Percentiles rank a stretch among this genome's conserved stretches.
Evolutionary conservation across 169 alveolate genomes (phyloP).

Genomic region (Plasmodium coatneyi): DNA sequence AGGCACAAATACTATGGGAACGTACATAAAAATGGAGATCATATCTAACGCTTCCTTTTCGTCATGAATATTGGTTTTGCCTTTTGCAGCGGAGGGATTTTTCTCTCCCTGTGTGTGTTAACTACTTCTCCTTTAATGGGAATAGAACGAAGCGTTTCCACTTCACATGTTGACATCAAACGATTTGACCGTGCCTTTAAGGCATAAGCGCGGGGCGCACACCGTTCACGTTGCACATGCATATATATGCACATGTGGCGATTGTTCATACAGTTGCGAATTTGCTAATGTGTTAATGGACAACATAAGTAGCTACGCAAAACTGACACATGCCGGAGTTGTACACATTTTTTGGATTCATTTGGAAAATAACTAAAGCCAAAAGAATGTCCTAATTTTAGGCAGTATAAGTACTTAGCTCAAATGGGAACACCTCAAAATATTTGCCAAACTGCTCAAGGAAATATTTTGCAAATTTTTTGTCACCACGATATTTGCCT

Average conservation of each 20-base stretch:
- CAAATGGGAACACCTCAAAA: background rate
- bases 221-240: background rate
- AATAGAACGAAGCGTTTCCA: background rate
- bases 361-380: background rate
- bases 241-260: background rate
- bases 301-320: background rate
- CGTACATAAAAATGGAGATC: background rate
- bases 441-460: background rate
- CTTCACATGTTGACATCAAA: background rate
- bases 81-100: background rate
- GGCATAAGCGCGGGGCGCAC: background rate
- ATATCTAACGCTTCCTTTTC: background rate
- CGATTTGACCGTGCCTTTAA: background rate
- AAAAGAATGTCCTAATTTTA: background rate
- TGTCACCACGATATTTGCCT: background rate
- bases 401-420: background rate
- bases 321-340: background rate
- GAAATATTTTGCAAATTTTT: background rate
- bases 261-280: background rate
- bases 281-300: background rate
- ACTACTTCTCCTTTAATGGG: background rate
- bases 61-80: background rate
- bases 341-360: background rate
- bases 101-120: background rate
- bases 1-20: background rate